A percentile compares a stretch with the other conserved stretches of the same genome.
phyloP scores from a whole-genome alignment of 257 asterid species.

The Solanum sitiens region DNA sequence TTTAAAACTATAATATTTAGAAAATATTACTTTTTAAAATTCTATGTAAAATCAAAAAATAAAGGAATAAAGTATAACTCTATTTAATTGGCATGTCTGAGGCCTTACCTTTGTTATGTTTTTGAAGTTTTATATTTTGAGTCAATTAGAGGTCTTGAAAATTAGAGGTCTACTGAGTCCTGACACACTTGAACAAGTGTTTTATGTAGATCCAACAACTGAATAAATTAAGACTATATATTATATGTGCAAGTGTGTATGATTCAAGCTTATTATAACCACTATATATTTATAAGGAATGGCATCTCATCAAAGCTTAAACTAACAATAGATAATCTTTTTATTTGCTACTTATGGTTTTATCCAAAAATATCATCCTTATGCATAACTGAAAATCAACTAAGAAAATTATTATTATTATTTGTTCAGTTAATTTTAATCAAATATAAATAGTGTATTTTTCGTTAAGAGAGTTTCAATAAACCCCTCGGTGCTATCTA shows the following conservation, averaged over 20 bases:
- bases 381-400: neutral
- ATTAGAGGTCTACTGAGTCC: neutral
- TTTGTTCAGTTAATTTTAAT: neutral
- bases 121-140: neutral
- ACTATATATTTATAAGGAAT: neutral
- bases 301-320: neutral
- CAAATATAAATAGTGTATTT: too few relatives aligned
- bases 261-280: neutral
- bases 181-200: neutral
- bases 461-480: neutral
- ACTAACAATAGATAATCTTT: neutral
- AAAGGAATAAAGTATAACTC: neutral
- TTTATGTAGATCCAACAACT: neutral
- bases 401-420: neutral
- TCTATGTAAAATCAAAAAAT: neutral
- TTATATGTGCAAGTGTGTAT: neutral
- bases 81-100: neutral
- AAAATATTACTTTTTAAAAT: too few relatives aligned
- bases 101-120: neutral
- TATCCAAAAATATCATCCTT: neutral
- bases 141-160: neutral
- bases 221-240: conserved; percentile 18
- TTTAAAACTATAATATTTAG: too few relatives aligned
- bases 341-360: neutral
- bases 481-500: too few relatives aligned